phyloP scores from a whole-genome alignment of 2,329 filamentous ascomycete species.

The Colletotrichum sp. region DNA sequence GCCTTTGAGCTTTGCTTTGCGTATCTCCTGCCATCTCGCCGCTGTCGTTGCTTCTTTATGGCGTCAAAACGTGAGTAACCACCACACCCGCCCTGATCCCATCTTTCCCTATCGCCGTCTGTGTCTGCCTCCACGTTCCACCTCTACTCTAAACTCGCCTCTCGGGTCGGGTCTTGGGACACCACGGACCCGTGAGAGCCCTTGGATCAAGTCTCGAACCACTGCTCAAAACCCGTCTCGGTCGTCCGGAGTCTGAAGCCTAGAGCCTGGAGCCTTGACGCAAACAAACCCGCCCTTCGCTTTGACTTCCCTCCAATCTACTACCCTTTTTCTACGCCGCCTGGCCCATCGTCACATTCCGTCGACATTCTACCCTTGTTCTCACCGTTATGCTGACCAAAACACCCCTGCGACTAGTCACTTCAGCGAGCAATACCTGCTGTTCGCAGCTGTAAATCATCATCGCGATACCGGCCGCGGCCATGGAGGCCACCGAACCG shows the following conservation, averaged over 20 bases:
- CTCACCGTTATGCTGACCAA: slow-evolving; percentile 12
- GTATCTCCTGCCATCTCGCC: background rate
- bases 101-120: slow-evolving; percentile 1
- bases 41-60: slow-evolving; percentile 21
- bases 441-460: slow-evolving; percentile 11
- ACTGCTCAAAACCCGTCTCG: background rate
- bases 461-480: slow-evolving; percentile 12
- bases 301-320: background rate
- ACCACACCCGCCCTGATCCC: background rate
- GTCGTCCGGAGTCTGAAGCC: slow-evolving; percentile 1
- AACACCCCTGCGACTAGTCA: slow-evolving; percentile 16
- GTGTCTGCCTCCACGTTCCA: background rate
- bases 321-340: background rate
- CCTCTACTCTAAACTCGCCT: background rate
- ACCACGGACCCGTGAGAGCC: slow-evolving; percentile 14
- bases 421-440: slow-evolving; percentile 22
- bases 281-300: slow-evolving; percentile 17
- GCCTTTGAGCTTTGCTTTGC: background rate
- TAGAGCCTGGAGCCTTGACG: background rate
- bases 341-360: background rate
- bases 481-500: slow-evolving; percentile 30
- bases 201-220: background rate
- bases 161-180: background rate
- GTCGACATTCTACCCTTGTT: background rate
- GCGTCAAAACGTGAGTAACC: slow-evolving; percentile 23